Evolutionary conservation across 495 filamentous ascomycete genomes (phyloP), one percentile per base, ranked within the genome.

Genomic region (Penicillium tannophilum): DNA sequence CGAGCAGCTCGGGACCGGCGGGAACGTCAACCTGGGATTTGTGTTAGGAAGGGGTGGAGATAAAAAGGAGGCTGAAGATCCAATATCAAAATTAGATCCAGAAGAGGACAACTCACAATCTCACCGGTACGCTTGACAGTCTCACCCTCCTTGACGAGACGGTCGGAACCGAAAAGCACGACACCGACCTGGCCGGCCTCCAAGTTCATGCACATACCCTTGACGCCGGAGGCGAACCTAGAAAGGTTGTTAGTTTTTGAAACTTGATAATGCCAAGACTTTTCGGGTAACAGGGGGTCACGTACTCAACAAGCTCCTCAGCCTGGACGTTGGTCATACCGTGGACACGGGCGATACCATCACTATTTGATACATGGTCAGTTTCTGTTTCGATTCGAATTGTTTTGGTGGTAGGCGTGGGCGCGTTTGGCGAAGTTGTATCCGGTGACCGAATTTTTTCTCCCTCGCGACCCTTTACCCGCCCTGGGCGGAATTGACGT

Each of bases 121-220:
- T 97, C 85, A 78, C 94, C 94, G 69, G 94, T 98, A 87, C 94
- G 95, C 88, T 95, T 98, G 77, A 98, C 94, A 62, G 90, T 95
- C 84, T 98, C 95, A 70, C 94, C 94, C 81, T 98, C 95, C 86
- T 92, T 96, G 84, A 98, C 94, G 70, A 97, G 87, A 90, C 94
- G 93, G 83, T 98, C 94, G 72, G 94, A 98, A 86, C 94, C 94
- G 83, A 98, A 98, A 67, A 98, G 88, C 86, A 98, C 94, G 67
- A 98, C 94, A 96, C 94, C 94, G 79, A 98, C 94, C 82, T 98
- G 95, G 78, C 94, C 94, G 77, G 94, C 94, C 82, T 98, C 94
- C 76, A 98, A 86, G 88, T 98, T 98, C 93, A 98, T 96, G 90
- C 95, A 98, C 94, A 98, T 98, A 77, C 94, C 94, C 87, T 97